Base-by-base conservation (phyloP, 2,329 filamentous ascomycete species). In the Fusarium sp. region DNA sequence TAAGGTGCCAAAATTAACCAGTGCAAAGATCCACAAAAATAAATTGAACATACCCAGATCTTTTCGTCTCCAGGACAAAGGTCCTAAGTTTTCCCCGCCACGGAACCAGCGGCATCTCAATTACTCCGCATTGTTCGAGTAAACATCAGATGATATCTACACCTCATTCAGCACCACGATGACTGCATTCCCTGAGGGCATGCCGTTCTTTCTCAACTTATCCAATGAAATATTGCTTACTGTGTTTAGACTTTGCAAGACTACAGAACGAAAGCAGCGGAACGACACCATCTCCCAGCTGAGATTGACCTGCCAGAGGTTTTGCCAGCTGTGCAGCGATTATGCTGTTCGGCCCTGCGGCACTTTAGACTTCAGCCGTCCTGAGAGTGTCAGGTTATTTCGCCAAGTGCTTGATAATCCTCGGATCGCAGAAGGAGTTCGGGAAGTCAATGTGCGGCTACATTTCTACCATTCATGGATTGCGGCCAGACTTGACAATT, bases 401-500 rank as follows among this genome's bases (percentile, higher is more conserved):
- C 14, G 15, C 2, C 23, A 37, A 19, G 39, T 57, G 1, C 23
- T 57, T 27, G 5, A 25, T 2, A 58, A 58, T 23, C 41, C 19
- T 25, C 31, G 3, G 9, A 37, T 58, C 11, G 31, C 55, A 31
- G 14, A 45, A 9, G 19, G 23, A 4, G 10, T 58, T 6, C 11
- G 10, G 3, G 41, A 58, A n/a, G 23, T 48, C 10, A 48, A 58
- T 18, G 23, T 29, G 15, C 41, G 15, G 10, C 14, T 58, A 1
- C 55, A 48, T 16, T 58, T 58, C 3, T 48, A 58, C 19, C 55
- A 58, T 46, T n/a, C 55, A 14, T 58, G 55, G 55, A 23, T 37
- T 29, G 41, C 31, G 6, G 31, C 23, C 9, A 29, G 41, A 15
- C 19, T 58, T 2, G 19, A 16, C 7, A 58, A 58, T 0, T 48